A percentile compares a stretch with the other conserved stretches of the same genome.
These are phyloP conservation scores for Fraxinus anomala DNA, from an alignment of 257 asterid genomes.

Conservation along the genomic window DNA sequence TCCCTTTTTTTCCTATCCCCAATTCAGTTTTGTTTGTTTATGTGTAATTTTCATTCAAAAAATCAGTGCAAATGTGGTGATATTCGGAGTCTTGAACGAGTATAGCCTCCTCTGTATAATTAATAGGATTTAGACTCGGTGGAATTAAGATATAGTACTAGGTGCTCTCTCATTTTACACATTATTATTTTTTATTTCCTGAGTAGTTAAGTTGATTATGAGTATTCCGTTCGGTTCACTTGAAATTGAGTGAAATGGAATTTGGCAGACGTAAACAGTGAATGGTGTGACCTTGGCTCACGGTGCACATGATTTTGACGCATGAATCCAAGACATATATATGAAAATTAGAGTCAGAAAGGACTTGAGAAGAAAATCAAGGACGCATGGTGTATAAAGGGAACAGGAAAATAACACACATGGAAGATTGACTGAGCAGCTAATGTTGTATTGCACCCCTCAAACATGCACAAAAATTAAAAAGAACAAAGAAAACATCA, in stretches of 20 bases:
- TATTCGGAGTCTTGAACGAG: not conserved
- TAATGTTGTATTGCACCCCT: not conserved
- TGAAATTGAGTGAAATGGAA: conserved; percentile 16
- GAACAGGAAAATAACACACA: not conserved
- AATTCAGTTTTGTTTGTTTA: not conserved
- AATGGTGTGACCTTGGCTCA: not conserved
- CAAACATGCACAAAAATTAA: not conserved
- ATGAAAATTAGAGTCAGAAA: not conserved
- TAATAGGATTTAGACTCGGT: not conserved
- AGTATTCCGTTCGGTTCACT: not conserved
- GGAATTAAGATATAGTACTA: not conserved
- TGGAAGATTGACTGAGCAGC: not conserved
- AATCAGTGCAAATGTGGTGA: not conserved
- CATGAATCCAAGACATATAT: not conserved
- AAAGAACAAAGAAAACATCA: not conserved
- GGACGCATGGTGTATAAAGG: not conserved
- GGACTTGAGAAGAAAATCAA: too few species aligned
- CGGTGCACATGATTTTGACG: not conserved
- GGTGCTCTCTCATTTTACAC: too few species aligned
- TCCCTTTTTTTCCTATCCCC: not conserved
- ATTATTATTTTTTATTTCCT: not conserved
- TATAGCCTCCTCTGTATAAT: not conserved
- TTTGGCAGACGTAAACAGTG: conserved; percentile 5
- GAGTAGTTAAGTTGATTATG: not conserved
- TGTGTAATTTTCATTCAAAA: not conserved